These are phyloP conservation scores for Periglandula ipomoeae DNA, from an alignment of 2,329 filamentous ascomycete species.

Conservation along the genomic window DNA sequence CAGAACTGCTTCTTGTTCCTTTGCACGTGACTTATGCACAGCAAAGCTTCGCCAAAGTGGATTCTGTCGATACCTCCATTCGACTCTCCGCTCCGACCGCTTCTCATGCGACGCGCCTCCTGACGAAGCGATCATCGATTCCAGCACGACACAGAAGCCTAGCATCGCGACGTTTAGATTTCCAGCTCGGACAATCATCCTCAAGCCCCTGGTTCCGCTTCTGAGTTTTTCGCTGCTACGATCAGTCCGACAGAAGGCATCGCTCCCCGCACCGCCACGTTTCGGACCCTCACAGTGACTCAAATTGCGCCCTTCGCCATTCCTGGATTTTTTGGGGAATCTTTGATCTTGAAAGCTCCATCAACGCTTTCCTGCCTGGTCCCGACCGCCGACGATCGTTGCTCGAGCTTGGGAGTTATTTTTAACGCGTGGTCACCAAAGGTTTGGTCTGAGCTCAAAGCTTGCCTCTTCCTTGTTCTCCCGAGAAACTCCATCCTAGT, in stretches of 20 bases:
- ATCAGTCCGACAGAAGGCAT: neutral
- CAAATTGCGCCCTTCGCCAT: neutral
- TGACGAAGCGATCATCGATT: conserved; percentile 1
- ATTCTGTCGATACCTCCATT: neutral
- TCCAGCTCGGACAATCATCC: neutral
- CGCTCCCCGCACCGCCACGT: neutral
- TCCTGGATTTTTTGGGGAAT: neutral
- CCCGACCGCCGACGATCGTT: neutral
- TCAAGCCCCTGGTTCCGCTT: neutral
- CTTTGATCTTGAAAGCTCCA: neutral
- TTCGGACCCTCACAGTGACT: neutral
- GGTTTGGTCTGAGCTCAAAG: conserved; percentile 29
- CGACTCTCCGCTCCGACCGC: neutral
- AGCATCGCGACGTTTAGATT: conserved; percentile 1
- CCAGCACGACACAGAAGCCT: neutral
- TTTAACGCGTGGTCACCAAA: conserved; percentile 6
- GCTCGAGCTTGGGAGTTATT: neutral
- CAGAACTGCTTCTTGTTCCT: neutral
- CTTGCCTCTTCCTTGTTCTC: conserved; percentile 28
- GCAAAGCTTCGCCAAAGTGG: conserved; percentile 1
- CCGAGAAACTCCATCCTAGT: conserved; percentile 23
- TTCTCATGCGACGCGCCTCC: conserved; percentile 3
- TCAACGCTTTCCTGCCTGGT: neutral
- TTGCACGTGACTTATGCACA: conserved; percentile 1
- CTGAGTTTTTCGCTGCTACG: neutral